phyloP scores from a whole-genome alignment of 345 rosid genomes.

The Laguncularia racemosa region DNA sequence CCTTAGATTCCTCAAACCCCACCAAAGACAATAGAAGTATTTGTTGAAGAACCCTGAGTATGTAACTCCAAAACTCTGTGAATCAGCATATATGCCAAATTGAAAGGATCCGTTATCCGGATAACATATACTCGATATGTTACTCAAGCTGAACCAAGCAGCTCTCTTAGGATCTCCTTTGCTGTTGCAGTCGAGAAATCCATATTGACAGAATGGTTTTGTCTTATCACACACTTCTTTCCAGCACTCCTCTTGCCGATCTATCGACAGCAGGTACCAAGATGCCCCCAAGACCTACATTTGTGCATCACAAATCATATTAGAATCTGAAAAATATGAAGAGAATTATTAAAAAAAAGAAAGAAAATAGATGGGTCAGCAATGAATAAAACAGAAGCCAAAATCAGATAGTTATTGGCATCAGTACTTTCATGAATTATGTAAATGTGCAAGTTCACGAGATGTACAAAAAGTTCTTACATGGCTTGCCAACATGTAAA shows the following conservation, averaged over 20 bases:
- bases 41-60: constrained; percentile 26
- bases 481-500: constrained; percentile 48
- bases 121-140: constrained; percentile 22
- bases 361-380: too few species aligned
- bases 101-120: constrained; percentile 13
- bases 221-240: constrained; percentile 21
- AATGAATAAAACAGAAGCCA: too few species aligned
- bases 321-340: background rate
- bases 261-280: constrained; percentile 44
- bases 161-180: constrained; percentile 14
- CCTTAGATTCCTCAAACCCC: constrained; percentile 49
- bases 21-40: constrained; percentile 43
- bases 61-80: constrained; percentile 22
- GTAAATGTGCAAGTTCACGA: too few species aligned
- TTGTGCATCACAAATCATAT: background rate
- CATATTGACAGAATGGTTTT: constrained; percentile 13
- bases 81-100: constrained; percentile 39
- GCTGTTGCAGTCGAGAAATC: constrained; percentile 26
- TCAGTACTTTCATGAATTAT: too few species aligned
- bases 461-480: constrained; percentile 17
- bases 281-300: constrained; percentile 37
- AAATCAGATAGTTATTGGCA: too few species aligned
- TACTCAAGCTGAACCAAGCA: constrained; percentile 26
- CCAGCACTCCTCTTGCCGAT: constrained; percentile 43
- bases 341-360: too few species aligned